phyloP scores from a whole-genome alignment of 2,329 filamentous ascomycete genomes.

The Zasmidium angulare region DNA sequence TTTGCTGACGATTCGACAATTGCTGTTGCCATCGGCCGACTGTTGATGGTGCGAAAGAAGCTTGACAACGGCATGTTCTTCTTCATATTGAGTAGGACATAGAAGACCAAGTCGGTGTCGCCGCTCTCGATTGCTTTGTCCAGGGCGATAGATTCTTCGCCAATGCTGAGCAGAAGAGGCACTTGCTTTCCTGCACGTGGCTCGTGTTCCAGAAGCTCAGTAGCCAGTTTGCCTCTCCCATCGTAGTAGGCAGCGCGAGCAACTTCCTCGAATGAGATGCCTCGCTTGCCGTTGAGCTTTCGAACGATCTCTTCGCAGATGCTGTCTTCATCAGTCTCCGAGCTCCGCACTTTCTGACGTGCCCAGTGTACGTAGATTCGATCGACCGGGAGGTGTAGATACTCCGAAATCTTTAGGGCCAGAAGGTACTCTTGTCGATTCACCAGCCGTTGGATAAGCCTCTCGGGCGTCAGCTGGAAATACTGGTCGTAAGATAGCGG shows the following conservation, averaged over 20 bases:
- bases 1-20: constrained; percentile 82
- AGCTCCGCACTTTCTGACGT: constrained; percentile 84
- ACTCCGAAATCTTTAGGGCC: constrained; percentile 83
- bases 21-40: constrained; percentile 78
- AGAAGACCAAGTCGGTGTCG: constrained; percentile 89
- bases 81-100: constrained; percentile 82
- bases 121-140: constrained; percentile 97
- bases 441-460: constrained; percentile 79
- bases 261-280: constrained; percentile 94
- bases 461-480: constrained; percentile 83
- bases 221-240: constrained; percentile 83
- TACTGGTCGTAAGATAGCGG: constrained; percentile 94
- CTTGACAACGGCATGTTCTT: constrained; percentile 85
- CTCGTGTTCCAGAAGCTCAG: constrained; percentile 87
- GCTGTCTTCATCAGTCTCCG: constrained; percentile 80
- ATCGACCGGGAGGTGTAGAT: constrained; percentile 80
- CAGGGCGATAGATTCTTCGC: constrained; percentile 89
- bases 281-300: constrained; percentile 80
- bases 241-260: constrained; percentile 92
- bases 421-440: constrained; percentile 89
- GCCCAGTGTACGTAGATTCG: constrained; percentile 97
- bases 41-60: constrained; percentile 91
- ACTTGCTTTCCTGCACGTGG: constrained; percentile 95
- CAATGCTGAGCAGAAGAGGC: constrained; percentile 87
- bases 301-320: constrained; percentile 85